Conservation (phyloP, 177 flowering plant genomes). For the Tripterygium wilfordii region DNA sequence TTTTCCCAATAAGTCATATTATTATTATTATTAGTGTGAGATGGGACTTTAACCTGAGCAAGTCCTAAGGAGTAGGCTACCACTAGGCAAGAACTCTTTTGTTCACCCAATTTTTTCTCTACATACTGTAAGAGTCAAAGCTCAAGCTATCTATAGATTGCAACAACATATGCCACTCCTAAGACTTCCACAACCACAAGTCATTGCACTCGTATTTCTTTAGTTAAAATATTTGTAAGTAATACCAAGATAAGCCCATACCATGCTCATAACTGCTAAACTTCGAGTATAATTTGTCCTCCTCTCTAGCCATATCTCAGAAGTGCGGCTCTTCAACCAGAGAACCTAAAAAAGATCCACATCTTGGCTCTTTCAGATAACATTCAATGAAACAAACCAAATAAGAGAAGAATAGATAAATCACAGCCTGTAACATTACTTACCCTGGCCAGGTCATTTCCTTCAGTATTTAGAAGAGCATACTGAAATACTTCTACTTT, state of each 20-base stretch:
- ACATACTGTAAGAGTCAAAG: no score
- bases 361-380: slow-evolving; percentile 1
- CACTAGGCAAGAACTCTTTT: no score
- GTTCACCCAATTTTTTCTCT: no score
- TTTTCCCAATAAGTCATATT: no score
- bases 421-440: background rate
- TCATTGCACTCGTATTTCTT: no score
- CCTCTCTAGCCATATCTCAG: slow-evolving; percentile 95
- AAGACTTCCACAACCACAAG: no score
- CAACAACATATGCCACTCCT: no score
- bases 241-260: slow-evolving; percentile 21
- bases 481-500: slow-evolving; percentile 97
- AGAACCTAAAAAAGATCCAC: slow-evolving; percentile 52
- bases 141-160: no score
- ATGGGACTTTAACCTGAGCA: no score
- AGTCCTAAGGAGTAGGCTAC: no score
- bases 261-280: slow-evolving; percentile 99
- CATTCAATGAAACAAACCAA: slow-evolving; percentile 1
- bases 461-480: slow-evolving; percentile 87
- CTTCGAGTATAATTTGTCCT: slow-evolving; percentile 97
- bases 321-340: slow-evolving; percentile 97
- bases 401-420: background rate
- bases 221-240: no score
- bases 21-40: no score
- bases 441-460: slow-evolving; percentile 91